phyloP scores from a whole-genome alignment of 2,329 filamentous ascomycete species.

The Pestalotiopsis sp. region DNA sequence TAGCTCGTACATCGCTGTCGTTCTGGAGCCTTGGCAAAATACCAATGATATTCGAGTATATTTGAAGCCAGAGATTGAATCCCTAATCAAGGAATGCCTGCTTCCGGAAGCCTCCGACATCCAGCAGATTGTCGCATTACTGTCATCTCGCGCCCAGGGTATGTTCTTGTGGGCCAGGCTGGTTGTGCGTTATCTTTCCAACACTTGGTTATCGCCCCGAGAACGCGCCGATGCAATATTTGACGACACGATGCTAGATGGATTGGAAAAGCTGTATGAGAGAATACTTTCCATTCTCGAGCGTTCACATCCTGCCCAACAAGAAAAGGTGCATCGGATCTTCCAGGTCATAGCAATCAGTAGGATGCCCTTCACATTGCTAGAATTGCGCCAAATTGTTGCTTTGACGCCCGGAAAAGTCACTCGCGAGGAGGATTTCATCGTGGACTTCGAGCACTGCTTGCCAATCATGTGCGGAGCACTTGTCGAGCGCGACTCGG shows the following conservation, averaged over 20 bases:
- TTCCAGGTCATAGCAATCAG: not conserved
- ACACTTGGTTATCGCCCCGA: not conserved
- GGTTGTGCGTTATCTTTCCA: not conserved
- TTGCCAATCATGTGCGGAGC: not conserved
- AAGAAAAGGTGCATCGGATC: not conserved
- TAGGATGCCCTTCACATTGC: not conserved
- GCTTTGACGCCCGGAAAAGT: not conserved
- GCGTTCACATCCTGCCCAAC: not conserved
- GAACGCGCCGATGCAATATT: not conserved
- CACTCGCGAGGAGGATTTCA: not conserved
- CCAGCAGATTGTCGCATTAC: not conserved
- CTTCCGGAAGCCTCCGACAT: not conserved
- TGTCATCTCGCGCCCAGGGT: not conserved
- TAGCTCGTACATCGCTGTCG: not conserved
- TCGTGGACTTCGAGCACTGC: not conserved
- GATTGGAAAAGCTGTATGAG: not conserved
- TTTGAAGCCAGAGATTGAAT: not conserved
- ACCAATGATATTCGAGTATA: not conserved
- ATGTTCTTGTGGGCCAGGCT: not conserved
- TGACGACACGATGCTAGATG: not conserved
- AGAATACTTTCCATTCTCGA: not conserved
- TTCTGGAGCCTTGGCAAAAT: not conserved
- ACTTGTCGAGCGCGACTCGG: not conserved
- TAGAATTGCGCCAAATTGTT: not conserved
- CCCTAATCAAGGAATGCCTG: not conserved